Evolutionary conservation across 1,284 basidiomycete species (phyloP).

Genomic region (Ganoderma boninense): DNA sequence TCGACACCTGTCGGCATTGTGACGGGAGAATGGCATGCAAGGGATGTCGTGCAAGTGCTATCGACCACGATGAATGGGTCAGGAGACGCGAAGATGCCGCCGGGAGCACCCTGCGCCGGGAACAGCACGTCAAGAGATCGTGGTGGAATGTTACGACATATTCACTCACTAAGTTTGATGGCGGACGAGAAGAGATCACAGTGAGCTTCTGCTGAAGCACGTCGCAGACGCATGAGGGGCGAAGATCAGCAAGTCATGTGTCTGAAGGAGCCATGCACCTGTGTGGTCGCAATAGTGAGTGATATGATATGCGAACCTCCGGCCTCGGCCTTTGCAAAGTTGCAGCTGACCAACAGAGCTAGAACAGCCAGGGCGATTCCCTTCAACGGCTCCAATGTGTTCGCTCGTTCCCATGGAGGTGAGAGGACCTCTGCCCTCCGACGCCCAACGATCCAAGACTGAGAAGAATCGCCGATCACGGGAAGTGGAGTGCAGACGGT

Average conservation of each 20-base stretch:
- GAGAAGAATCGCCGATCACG: not conserved
- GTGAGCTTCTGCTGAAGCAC: not conserved
- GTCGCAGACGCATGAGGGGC: not conserved
- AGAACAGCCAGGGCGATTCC: not conserved
- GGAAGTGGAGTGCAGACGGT: not conserved
- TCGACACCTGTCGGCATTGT: not conserved
- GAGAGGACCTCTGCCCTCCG: not conserved
- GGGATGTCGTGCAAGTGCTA: not conserved
- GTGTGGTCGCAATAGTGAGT: not conserved
- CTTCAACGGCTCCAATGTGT: not conserved
- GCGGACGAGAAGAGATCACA: not conserved
- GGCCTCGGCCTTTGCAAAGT: not conserved
- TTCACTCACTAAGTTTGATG: conserved; percentile 3
- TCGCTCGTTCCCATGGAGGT: not conserved
- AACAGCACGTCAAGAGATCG: conserved; percentile 1
- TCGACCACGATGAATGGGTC: not conserved
- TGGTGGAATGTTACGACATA: conserved; percentile 4
- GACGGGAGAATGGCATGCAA: not conserved
- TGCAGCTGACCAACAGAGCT: not conserved
- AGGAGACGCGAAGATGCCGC: not conserved
- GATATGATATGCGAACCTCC: not conserved
- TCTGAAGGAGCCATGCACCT: not conserved
- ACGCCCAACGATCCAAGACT: not conserved
- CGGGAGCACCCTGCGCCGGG: not conserved
- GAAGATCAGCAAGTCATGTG: not conserved